Evolutionary conservation across 257 asterid species (phyloP).

Genomic region (Ilex aquifolium): DNA sequence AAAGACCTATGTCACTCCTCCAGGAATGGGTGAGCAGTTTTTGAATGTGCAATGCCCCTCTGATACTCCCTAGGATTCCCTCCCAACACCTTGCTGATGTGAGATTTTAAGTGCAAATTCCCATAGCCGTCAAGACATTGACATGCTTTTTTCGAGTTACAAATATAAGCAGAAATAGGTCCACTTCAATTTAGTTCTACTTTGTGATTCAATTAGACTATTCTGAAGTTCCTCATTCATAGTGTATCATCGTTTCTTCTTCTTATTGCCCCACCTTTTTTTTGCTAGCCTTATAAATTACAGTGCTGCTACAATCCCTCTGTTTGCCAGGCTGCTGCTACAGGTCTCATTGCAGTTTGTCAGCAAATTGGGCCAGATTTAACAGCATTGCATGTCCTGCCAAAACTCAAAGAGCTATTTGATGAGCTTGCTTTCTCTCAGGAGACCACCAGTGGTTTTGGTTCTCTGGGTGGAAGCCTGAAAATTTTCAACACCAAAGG

Average conservation of each 20-base stretch:
- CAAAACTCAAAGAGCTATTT: slow-evolving; percentile 73
- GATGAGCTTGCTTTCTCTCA: slow-evolving; percentile 84
- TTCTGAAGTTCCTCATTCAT: background rate
- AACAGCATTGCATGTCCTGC: slow-evolving; percentile 74
- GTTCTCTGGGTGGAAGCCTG: slow-evolving; percentile 30
- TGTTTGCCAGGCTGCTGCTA: slow-evolving; percentile 65
- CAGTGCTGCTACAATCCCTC: slow-evolving; percentile 8
- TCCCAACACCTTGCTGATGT: background rate
- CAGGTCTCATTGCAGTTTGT: slow-evolving; percentile 69
- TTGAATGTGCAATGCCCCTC: background rate
- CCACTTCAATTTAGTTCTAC: background rate
- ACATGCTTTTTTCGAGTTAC: background rate
- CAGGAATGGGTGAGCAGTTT: background rate
- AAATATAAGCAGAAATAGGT: background rate
- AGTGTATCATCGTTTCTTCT: background rate
- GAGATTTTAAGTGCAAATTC: background rate
- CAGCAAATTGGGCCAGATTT: slow-evolving; percentile 85
- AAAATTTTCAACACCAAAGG: slow-evolving; percentile 30
- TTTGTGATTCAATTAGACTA: background rate
- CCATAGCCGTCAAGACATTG: background rate
- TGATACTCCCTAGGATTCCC: background rate
- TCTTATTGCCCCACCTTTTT: background rate
- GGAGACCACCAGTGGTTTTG: slow-evolving; percentile 34
- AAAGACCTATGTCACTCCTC: background rate
- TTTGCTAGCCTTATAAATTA: background rate